phyloP scores from a whole-genome alignment of 2,329 filamentous ascomycete genomes.

The Colletotrichum lentis region DNA sequence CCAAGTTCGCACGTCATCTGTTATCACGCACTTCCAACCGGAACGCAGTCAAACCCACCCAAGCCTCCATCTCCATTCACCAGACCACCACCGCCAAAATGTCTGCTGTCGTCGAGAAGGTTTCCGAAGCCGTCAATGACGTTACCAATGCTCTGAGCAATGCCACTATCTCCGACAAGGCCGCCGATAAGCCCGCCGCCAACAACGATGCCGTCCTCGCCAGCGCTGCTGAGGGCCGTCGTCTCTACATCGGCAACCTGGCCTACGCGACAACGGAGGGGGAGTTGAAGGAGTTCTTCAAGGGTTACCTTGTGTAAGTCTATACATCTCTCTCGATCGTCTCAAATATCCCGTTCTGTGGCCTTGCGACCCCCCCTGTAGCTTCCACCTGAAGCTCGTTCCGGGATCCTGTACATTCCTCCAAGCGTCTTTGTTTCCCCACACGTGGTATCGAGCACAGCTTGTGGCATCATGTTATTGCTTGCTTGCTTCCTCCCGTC shows the following conservation, averaged over 20 bases:
- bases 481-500: not conserved
- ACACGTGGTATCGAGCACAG: not conserved
- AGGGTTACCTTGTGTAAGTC: slow-evolving; percentile 98
- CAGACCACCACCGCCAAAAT: slow-evolving; percentile 68
- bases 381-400: slow-evolving; percentile 13
- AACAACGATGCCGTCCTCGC: slow-evolving; percentile 92
- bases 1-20: slow-evolving; percentile 53
- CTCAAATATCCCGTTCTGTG: not conserved
- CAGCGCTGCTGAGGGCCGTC: slow-evolving; percentile 97
- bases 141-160: slow-evolving; percentile 78
- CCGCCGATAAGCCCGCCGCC: slow-evolving; percentile 58
- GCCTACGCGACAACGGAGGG: slow-evolving; percentile 99
- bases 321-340: slow-evolving; percentile 13
- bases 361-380: slow-evolving; percentile 1
- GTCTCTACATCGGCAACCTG: slow-evolving; percentile 99
- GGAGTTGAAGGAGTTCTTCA: slow-evolving; percentile 99
- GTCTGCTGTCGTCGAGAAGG: slow-evolving; percentile 82
- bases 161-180: slow-evolving; percentile 70
- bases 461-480: slow-evolving; percentile 1
- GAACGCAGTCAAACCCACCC: slow-evolving; percentile 45
- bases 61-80: slow-evolving; percentile 49
- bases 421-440: not conserved
- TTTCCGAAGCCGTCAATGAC: slow-evolving; percentile 76
- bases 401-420: slow-evolving; percentile 5
- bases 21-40: slow-evolving; percentile 59